Evolutionary conservation across 495 filamentous ascomycete genomes (phyloP), one percentile per base, ranked within the genome.

Genomic region (Darksidea phi): DNA sequence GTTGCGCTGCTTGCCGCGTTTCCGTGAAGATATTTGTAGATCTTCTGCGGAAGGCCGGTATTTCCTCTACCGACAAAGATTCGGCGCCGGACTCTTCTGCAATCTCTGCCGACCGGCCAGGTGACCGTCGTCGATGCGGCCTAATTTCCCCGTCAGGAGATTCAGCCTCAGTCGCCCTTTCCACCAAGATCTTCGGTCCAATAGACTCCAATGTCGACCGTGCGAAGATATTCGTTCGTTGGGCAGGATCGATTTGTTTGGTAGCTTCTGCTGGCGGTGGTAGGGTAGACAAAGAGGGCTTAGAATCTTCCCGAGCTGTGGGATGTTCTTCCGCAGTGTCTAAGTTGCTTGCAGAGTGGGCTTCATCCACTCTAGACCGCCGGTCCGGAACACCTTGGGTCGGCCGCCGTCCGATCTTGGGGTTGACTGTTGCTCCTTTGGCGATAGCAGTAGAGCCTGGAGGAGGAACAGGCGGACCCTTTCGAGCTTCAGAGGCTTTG

Each of bases 171-270:
- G 34, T 37, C 49, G 51, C 20, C 2, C 47, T 49, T 46, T 32
- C 54, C 42, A 63, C 52, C n/a, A 50, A 5, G 20, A 58, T 28
- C 21, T 53, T 54, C 38, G 57, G 54, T 1, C 43, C 26, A 11
- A 13, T n/a, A 10, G 23, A 5, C 54, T 54, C 42, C n/a, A 42
- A 0, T 28, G 48, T 57, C 5, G 47, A 37, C 21, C 64, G 64
- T 18, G 17, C 43, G 37, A 67, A 67, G 21, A 58, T 58, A 37
- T 61, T 62, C 2, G 53, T 45, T 18, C 54, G 52, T 38, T 67
- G 53, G 6, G 64, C 28, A 20, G n/a, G 4, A 32, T 62, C 53
- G 21, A 12, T 13, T 47, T 34, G 51, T n/a, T 61, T 56, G 20
- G 32, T 17, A 43, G 58, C 32, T 8, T 58, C 53, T 50, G 54